phyloP scores from a whole-genome alignment of 352 stramenopile species.

The Phytophthora tentaculata region DNA sequence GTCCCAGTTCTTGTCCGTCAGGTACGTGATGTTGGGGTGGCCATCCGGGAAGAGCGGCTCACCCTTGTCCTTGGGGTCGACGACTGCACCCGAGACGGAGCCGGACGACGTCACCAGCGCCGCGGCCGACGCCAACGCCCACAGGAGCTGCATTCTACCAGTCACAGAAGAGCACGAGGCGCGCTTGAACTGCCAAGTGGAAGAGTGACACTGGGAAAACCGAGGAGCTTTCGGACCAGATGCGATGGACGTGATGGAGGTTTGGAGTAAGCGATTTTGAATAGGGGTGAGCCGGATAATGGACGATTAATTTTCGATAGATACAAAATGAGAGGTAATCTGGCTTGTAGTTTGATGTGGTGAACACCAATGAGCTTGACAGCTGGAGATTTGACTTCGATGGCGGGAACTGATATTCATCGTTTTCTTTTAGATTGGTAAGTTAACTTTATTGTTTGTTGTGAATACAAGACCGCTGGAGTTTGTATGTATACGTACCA shows the following conservation, averaged over 20 bases:
- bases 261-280: neutral
- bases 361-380: neutral
- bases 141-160: slow-evolving; percentile 28
- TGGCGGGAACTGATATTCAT: too few species aligned
- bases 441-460: too few species aligned
- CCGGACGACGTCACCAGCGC: slow-evolving; percentile 22
- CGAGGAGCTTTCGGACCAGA: slow-evolving; percentile 28
- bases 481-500: too few species aligned
- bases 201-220: slow-evolving; percentile 21
- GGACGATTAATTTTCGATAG: neutral
- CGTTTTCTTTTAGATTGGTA: too few species aligned
- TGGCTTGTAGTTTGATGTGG: neutral
- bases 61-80: slow-evolving; percentile 78
- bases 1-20: slow-evolving; percentile 88
- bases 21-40: slow-evolving; percentile 88
- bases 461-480: too few species aligned
- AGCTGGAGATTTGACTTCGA: too few species aligned
- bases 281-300: neutral
- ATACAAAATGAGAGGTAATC: neutral
- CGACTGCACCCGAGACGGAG: slow-evolving; percentile 33
- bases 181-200: slow-evolving; percentile 23
- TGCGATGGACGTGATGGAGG: slow-evolving; percentile 1
- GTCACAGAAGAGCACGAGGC: neutral
- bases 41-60: slow-evolving; percentile 78
- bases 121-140: slow-evolving; percentile 21